A percentile compares a stretch with the other conserved stretches of the same genome.
Evolutionary conservation across 805 yeast genomes (phyloP).

Genomic region (Ogataea siamensis): DNA sequence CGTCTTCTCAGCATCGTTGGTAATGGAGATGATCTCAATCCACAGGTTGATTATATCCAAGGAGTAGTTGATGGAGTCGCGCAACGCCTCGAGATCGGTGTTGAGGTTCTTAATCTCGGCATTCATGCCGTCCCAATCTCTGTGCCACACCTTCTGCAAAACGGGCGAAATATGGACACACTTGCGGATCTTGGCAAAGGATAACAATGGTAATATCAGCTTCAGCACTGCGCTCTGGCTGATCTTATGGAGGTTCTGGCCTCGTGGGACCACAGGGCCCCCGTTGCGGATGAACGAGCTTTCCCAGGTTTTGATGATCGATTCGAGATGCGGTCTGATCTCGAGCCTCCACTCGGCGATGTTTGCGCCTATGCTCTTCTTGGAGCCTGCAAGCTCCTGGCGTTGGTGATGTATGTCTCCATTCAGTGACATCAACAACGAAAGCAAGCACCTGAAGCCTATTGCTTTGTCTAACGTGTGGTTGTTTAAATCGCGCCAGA

Average conservation of each 20-base stretch:
- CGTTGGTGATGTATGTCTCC: conserved; percentile 61
- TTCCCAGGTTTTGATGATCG: conserved; percentile 68
- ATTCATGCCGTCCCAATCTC: conserved; percentile 71
- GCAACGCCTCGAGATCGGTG: conserved; percentile 58
- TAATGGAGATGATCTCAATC: conserved; percentile 68
- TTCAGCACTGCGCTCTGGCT: conserved; percentile 56
- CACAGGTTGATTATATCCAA: conserved; percentile 62
- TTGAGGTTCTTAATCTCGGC: conserved; percentile 44
- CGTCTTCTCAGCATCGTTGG: conserved; percentile 62
- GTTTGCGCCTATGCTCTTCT: conserved; percentile 37
- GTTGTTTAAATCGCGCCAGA: conserved; percentile 48
- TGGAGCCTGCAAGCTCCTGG: conserved; percentile 31
- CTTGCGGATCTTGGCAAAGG: conserved; percentile 65
- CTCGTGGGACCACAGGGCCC: conserved; percentile 57
- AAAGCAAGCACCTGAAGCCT: conserved; percentile 49
- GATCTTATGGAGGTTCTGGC: conserved; percentile 47
- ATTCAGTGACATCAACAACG: conserved; percentile 62
- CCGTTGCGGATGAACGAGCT: conserved; percentile 56
- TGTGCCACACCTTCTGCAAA: conserved; percentile 56
- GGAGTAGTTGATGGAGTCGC: conserved; percentile 60
- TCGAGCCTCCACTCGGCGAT: conserved; percentile 66
- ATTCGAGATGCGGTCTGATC: conserved; percentile 56
- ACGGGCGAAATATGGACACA: conserved; percentile 62
- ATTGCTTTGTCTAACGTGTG: conserved; percentile 38
- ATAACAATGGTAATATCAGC: conserved; percentile 62